Evolutionary conservation across 331 rosid species (phyloP).

Genomic region (Rosa hybrid): DNA sequence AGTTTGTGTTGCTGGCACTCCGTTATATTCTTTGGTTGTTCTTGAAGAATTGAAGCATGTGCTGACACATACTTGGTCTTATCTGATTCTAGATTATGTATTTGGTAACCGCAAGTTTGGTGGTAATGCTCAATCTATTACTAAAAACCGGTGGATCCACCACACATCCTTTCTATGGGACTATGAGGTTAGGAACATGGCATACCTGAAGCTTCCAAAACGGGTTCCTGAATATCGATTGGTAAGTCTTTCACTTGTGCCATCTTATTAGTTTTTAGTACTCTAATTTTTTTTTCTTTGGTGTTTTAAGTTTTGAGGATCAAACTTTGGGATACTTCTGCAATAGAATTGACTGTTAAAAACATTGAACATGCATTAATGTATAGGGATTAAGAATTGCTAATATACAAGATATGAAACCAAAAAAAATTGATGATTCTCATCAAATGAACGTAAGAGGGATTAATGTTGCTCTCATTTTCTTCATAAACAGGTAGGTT

Average conservation of each 20-base stretch:
- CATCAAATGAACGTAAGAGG: neutral
- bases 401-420: neutral
- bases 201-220: constrained; percentile 78
- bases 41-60: constrained; percentile 3
- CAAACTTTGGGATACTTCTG: neutral
- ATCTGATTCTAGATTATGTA: constrained; percentile 65
- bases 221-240: constrained; percentile 76
- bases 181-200: constrained; percentile 76
- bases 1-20: constrained; percentile 4
- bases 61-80: constrained; percentile 12
- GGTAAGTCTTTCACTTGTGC: constrained; percentile 40
- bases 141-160: constrained; percentile 86
- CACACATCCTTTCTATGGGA: constrained; percentile 95
- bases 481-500: neutral
- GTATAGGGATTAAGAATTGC: neutral
- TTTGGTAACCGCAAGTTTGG: constrained; percentile 86
- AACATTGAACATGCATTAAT: neutral
- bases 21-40: neutral
- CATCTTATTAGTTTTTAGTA: neutral
- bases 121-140: constrained; percentile 96
- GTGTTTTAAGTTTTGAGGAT: neutral
- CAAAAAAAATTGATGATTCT: neutral
- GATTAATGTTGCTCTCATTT: neutral
- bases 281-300: neutral
- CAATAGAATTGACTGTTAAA: neutral